Conservation (phyloP, 441 rosid species). For the Eutrema salsugineum region DNA sequence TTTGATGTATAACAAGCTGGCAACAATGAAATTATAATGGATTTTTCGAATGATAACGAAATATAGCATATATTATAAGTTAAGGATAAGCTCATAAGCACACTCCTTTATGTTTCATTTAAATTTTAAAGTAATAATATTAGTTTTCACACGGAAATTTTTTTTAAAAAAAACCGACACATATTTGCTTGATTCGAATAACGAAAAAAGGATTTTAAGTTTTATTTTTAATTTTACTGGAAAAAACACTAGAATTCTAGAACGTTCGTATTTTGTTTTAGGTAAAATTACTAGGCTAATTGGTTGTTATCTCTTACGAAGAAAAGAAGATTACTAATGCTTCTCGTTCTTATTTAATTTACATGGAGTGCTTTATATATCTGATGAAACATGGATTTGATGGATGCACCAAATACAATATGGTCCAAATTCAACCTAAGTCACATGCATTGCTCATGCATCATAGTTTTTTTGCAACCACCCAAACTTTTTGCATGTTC, state of each 20-base stretch:
- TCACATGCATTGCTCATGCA: constrained; percentile 26
- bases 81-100: constrained; percentile 11
- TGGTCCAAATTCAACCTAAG: constrained; percentile 8
- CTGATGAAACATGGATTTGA: constrained; percentile 10
- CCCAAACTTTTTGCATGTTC: constrained; percentile 9
- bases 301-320: not conserved
- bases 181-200: not conserved
- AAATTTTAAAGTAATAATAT: not conserved
- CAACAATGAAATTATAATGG: constrained; percentile 14
- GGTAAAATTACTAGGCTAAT: not conserved
- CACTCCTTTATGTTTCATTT: not conserved
- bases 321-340: not conserved
- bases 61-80: constrained; percentile 2
- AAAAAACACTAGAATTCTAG: not conserved
- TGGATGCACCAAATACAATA: constrained; percentile 22
- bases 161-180: not conserved
- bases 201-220: not conserved
- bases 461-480: constrained; percentile 20
- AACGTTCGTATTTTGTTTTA: not conserved
- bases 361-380: not conserved
- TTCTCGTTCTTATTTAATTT: not conserved
- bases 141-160: not conserved
- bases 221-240: not conserved
- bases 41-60: constrained; percentile 21
- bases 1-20: constrained; percentile 24